Conservation (phyloP, 2,329 filamentous ascomycete genomes). For the Neonectria punicea region DNA sequence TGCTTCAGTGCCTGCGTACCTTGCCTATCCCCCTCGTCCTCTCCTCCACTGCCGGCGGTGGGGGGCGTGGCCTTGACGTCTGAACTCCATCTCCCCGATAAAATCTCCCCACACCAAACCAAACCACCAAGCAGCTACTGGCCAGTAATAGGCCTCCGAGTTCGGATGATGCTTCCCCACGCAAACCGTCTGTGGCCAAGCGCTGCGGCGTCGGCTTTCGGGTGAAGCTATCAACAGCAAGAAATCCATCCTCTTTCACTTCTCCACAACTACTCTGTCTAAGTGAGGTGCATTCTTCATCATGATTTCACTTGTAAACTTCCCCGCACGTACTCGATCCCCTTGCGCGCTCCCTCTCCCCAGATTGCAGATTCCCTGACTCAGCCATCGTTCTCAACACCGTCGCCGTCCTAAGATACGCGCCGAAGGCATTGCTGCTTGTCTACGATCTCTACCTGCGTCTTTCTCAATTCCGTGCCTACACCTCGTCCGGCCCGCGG, state of each 20-base stretch:
- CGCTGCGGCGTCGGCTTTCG: not conserved
- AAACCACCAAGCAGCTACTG: not conserved
- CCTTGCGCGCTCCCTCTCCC: not conserved
- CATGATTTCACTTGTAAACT: slow-evolving; percentile 2
- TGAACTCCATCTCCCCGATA: not conserved
- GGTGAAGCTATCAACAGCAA: not conserved
- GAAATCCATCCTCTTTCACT: not conserved
- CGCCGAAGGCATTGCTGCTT: slow-evolving; percentile 12
- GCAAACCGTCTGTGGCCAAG: not conserved
- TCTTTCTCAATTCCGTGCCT: slow-evolving; percentile 27
- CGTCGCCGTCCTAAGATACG: slow-evolving; percentile 21
- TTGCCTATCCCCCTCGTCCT: no score
- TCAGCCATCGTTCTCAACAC: slow-evolving; percentile 30
- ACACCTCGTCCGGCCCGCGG: slow-evolving; percentile 21
- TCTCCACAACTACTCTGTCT: not conserved
- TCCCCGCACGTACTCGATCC: not conserved
- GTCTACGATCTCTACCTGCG: slow-evolving; percentile 27
- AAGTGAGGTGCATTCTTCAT: not conserved
- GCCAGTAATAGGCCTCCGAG: not conserved
- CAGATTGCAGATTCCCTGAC: not conserved
- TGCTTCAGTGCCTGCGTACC: not conserved
- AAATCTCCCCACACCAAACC: not conserved
- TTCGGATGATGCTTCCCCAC: not conserved
- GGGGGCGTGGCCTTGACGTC: not conserved
- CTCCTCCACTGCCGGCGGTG: not conserved